A percentile compares a stretch with the other conserved stretches of the same genome.
Conservation (phyloP, 306 rosid species). For the Medicago ruthenica region DNA sequence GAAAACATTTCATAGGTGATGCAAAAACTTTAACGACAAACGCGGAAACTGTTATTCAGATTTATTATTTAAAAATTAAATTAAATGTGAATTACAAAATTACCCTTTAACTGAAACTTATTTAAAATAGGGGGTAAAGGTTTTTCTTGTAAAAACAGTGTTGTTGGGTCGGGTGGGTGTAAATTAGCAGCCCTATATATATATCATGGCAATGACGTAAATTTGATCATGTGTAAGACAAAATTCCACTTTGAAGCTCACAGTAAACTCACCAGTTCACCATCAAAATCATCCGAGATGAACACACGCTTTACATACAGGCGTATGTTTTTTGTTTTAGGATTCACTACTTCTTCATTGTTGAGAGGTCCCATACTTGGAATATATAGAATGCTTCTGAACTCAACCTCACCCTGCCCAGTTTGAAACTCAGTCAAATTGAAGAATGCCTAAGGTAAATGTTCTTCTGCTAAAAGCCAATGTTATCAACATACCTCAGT, state of each 20-base stretch:
- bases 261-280: constrained; percentile 83
- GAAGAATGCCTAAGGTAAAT: not conserved
- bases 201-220: too few relatives aligned
- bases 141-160: too few relatives aligned
- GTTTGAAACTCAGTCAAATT: constrained; percentile 40
- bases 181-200: too few relatives aligned
- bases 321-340: constrained; percentile 94
- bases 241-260: constrained; percentile 25
- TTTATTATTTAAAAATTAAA: too few relatives aligned
- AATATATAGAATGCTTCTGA: constrained; percentile 87
- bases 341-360: constrained; percentile 90
- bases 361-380: constrained; percentile 98
- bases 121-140: too few relatives aligned
- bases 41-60: too few relatives aligned
- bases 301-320: constrained; percentile 93
- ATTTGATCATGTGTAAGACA: not conserved
- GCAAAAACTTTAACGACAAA: too few relatives aligned
- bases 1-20: too few relatives aligned
- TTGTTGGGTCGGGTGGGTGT: too few relatives aligned
- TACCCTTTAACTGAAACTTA: too few relatives aligned
- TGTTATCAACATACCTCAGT: constrained; percentile 71
- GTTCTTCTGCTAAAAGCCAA: not conserved
- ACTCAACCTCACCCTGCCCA: constrained; percentile 95
- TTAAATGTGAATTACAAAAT: too few relatives aligned
- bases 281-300: constrained; percentile 98